These are phyloP conservation scores for Trypanosoma caninum DNA, from an alignment of 208 protist species.

Conservation along the genomic window DNA sequence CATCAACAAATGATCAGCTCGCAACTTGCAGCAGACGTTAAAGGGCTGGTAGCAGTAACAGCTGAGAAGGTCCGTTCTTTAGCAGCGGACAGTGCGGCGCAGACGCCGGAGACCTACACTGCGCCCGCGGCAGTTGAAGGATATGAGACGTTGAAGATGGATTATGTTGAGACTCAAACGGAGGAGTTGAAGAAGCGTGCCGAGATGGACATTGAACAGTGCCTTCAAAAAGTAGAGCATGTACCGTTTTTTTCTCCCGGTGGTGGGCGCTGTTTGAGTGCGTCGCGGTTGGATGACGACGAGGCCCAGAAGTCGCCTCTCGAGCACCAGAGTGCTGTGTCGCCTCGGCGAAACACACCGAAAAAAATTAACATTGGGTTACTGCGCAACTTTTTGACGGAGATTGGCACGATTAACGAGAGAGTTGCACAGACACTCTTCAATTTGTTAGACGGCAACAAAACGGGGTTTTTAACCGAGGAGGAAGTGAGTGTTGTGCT, in stretches of 20 bases:
- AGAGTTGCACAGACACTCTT: slow-evolving; percentile 34
- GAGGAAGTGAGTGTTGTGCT: slow-evolving; percentile 19
- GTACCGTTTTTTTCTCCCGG: slow-evolving; percentile 16
- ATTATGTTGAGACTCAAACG: neutral
- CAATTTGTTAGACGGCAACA: slow-evolving; percentile 16
- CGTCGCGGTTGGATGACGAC: neutral
- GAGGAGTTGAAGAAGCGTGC: neutral
- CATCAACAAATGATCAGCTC: slow-evolving; percentile 37
- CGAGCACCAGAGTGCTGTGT: neutral
- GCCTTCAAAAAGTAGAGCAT: neutral
- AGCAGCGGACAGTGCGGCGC: neutral
- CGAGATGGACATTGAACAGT: too few relatives aligned
- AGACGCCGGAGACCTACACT: neutral
- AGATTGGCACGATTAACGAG: slow-evolving; percentile 38
- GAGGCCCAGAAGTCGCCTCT: neutral
- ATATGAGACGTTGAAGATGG: neutral
- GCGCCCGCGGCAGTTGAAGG: neutral
- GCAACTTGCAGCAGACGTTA: slow-evolving; percentile 23
- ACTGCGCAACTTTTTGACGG: slow-evolving; percentile 32
- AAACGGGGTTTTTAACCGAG: slow-evolving; percentile 22
- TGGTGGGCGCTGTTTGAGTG: slow-evolving; percentile 17
- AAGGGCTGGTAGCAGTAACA: slow-evolving; percentile 2
- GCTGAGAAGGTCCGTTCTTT: slow-evolving; percentile 12
- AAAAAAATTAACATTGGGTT: slow-evolving; percentile 20
- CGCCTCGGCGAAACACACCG: slow-evolving; percentile 6